These are phyloP conservation scores for Pythium dissimile DNA, from an alignment of 352 stramenopile genomes.

Conservation along the genomic window DNA sequence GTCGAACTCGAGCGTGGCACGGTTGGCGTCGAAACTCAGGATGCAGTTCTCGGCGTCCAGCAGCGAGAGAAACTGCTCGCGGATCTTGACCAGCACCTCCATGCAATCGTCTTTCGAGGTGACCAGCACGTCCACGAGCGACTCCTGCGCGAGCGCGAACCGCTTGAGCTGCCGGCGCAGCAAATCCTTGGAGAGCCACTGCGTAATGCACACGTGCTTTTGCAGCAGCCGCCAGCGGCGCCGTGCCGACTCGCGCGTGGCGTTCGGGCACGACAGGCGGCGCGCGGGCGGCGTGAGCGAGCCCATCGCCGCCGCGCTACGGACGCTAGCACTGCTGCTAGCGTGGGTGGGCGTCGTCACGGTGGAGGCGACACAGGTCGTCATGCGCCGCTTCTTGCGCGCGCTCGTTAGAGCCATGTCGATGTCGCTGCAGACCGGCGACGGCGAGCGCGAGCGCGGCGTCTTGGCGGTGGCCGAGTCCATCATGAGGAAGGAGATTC, in stretches of 20 bases:
- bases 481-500: not conserved
- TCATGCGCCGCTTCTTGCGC: conserved; percentile 21
- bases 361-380: not conserved
- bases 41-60: conserved; percentile 63
- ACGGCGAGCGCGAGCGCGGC: not conserved
- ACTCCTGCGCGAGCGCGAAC: conserved; percentile 48
- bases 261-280: conserved; percentile 16
- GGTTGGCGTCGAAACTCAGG: conserved; percentile 52
- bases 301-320: not conserved
- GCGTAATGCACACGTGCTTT: conserved; percentile 61
- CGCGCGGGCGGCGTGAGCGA: not conserved
- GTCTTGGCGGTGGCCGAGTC: conserved; percentile 1
- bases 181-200: conserved; percentile 54
- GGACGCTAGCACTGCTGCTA: not conserved
- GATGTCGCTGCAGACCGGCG: not conserved
- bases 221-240: conserved; percentile 54
- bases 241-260: conserved; percentile 31
- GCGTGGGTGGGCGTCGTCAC: not conserved
- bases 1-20: conserved; percentile 56
- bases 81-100: conserved; percentile 51
- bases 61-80: conserved; percentile 60
- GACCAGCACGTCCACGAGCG: conserved; percentile 46
- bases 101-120: conserved; percentile 41
- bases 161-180: conserved; percentile 39
- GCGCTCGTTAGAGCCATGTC: not conserved